These are phyloP conservation scores for Scedosporium minutisporum DNA, from an alignment of 2,329 filamentous ascomycete species.

Conservation along the genomic window DNA sequence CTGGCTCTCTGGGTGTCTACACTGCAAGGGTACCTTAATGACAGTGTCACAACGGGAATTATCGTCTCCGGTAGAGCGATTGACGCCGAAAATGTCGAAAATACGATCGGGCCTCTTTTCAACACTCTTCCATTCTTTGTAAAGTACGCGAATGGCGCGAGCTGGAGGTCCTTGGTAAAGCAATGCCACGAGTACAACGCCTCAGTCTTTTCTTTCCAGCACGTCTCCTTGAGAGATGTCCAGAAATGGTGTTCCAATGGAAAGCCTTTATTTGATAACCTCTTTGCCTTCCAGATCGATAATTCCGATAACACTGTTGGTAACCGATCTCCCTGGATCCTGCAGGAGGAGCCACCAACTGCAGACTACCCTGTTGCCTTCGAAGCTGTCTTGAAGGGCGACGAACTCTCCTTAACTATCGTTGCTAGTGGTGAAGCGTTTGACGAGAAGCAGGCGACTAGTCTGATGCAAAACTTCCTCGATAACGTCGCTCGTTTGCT, in stretches of 20 bases:
- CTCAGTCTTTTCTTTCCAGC: slow-evolving; percentile 60
- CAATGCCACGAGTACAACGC: slow-evolving; percentile 64
- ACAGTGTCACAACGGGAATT: slow-evolving; percentile 54
- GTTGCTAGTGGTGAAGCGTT: slow-evolving; percentile 40
- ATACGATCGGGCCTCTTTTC: slow-evolving; percentile 73
- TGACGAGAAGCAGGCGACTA: slow-evolving; percentile 21
- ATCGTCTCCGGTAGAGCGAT: slow-evolving; percentile 71
- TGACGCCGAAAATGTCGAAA: slow-evolving; percentile 53
- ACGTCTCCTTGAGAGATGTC: slow-evolving; percentile 68
- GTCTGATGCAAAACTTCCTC: slow-evolving; percentile 29
- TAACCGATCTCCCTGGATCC: slow-evolving; percentile 41
- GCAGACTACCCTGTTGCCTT: slow-evolving; percentile 71
- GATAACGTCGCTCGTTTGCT: slow-evolving; percentile 26
- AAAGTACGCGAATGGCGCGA: slow-evolving; percentile 29
- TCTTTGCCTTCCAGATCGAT: slow-evolving; percentile 72
- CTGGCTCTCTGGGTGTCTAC: slow-evolving; percentile 65
- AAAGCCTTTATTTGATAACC: slow-evolving; percentile 60
- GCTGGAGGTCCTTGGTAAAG: slow-evolving; percentile 51
- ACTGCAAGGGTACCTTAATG: slow-evolving; percentile 40
- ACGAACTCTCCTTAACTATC: slow-evolving; percentile 45
- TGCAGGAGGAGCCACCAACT: slow-evolving; percentile 34
- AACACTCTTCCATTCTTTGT: slow-evolving; percentile 74
- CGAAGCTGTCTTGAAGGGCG: slow-evolving; percentile 52
- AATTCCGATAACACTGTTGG: slow-evolving; percentile 13
- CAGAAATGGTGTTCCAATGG: slow-evolving; percentile 64